These are phyloP conservation scores for Marasmius sp. DNA, from an alignment of 1,284 basidiomycete species.

Conservation along the genomic window DNA sequence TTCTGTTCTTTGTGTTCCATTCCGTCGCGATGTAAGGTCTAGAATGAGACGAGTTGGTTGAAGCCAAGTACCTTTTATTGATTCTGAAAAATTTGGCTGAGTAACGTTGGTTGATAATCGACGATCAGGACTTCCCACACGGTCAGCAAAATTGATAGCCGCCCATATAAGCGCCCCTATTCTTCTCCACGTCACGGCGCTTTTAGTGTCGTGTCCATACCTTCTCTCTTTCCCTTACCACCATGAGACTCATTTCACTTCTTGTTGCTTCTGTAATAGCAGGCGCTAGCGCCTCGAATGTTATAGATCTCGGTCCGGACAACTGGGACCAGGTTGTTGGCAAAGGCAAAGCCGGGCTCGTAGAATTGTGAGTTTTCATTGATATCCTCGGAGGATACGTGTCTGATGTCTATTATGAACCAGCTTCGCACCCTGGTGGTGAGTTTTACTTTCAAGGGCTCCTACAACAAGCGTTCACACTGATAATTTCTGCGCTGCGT, in stretches of 20 bases:
- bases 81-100: neutral
- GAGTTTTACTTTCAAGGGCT: constrained; percentile 29
- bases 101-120: neutral
- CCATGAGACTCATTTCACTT: constrained; percentile 66
- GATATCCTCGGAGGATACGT: constrained; percentile 2
- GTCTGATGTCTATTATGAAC: neutral
- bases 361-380: constrained; percentile 78
- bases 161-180: too few relatives aligned
- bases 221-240: constrained; percentile 23
- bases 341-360: constrained; percentile 77
- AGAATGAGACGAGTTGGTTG: neutral
- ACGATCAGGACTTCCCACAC: neutral
- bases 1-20: constrained; percentile 4
- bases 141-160: neutral
- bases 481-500: neutral
- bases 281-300: constrained; percentile 72
- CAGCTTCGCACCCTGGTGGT: constrained; percentile 87
- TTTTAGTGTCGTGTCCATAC: neutral
- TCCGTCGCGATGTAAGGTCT: constrained; percentile 7
- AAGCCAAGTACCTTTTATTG: neutral
- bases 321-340: constrained; percentile 82
- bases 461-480: neutral
- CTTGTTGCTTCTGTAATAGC: constrained; percentile 57
- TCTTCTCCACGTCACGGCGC: neutral
- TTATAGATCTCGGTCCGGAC: constrained; percentile 71